phyloP scores from a whole-genome alignment of 805 yeast species.

The Candida easanensis region DNA sequence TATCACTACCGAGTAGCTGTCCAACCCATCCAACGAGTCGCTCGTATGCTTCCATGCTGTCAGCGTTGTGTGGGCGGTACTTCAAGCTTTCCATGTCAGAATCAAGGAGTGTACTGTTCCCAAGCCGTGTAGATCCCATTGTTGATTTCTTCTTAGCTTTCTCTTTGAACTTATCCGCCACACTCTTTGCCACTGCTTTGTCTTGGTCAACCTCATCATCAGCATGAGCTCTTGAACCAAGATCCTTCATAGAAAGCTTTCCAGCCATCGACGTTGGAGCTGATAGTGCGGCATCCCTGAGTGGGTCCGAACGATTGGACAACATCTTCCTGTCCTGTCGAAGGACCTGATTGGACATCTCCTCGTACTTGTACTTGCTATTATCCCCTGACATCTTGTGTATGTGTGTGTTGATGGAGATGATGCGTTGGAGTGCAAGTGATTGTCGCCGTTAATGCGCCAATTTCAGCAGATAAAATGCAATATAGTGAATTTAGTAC shows the following conservation, averaged over 20 bases:
- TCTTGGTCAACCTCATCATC: conserved; percentile 14
- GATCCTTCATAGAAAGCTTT: conserved; percentile 59
- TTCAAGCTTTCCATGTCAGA: conserved; percentile 44
- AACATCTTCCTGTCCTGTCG: conserved; percentile 53
- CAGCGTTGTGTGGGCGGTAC: conserved; percentile 62
- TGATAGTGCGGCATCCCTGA: conserved; percentile 47
- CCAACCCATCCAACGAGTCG: conserved; percentile 59
- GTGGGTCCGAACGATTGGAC: conserved; percentile 37
- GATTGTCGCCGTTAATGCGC: neutral
- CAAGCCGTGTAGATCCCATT: conserved; percentile 9
- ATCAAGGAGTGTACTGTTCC: conserved; percentile 31
- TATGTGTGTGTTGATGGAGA: neutral
- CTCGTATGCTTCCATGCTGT: conserved; percentile 50
- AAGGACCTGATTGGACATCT: conserved; percentile 76
- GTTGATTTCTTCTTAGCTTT: conserved; percentile 20
- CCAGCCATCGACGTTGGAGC: conserved; percentile 76
- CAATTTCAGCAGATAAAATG: neutral
- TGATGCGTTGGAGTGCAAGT: neutral
- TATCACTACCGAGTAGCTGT: conserved; percentile 57
- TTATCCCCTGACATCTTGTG: conserved; percentile 22
- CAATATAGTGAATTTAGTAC: too few relatives aligned
- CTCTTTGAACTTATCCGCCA: conserved; percentile 21
- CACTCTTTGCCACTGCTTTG: conserved; percentile 20
- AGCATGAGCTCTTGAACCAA: conserved; percentile 48
- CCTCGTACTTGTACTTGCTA: conserved; percentile 54